Evolutionary conservation across 225 moss, liverwort and hornwort genomes (phyloP), one percentile per base, ranked within the genome.

Genomic region (Physcomitrellopsis africana): DNA sequence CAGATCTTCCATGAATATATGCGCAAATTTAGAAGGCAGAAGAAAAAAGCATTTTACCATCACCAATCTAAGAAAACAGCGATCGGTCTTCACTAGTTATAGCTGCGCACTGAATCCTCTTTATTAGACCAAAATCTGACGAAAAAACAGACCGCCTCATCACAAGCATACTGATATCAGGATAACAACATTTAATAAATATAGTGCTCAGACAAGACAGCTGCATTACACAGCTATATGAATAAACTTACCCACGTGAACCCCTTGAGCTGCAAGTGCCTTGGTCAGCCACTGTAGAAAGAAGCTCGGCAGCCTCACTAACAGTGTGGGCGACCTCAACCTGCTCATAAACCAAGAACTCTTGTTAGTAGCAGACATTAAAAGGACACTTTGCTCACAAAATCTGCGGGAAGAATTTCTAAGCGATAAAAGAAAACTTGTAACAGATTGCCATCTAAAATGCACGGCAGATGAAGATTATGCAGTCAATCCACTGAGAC

Each of bases 291-390:
- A 76, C 65, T 58, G 76, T 53, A 53, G 79, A 64, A 45, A 89
- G 88, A 67, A 89, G 27, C 54, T 86, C 81, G 22, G 85, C 85
- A 78, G 88, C 85, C 69, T 83, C 76, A 45, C 58, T 73, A 69
- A 86, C 85, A 53, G 80, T 76, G 79, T 83, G 83, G 24, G 85
- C 83, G 20, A 83, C 83, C 73, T 83, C 83, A 83, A 89, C 88
- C 88, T 89, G 51, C 19, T 77, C 67, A 45, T 56, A 63, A 72
- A 46, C 16, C 51, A 72, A n/a, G 37, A 63, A 45, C 70, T 24
- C n/a, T 65, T 26, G 51, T 85, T 22, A 82, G 71, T 43, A 75
- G 71, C 57, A 42, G 12, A 41, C 9, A 23, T 24, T 60, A 22
- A 51, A 43, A 60, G 15, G n/a, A 23, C 44, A 32, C 17, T 14